These are phyloP conservation scores for Mrakiaceae sp. DNA, from an alignment of 1,284 basidiomycete species.

Conservation along the genomic window DNA sequence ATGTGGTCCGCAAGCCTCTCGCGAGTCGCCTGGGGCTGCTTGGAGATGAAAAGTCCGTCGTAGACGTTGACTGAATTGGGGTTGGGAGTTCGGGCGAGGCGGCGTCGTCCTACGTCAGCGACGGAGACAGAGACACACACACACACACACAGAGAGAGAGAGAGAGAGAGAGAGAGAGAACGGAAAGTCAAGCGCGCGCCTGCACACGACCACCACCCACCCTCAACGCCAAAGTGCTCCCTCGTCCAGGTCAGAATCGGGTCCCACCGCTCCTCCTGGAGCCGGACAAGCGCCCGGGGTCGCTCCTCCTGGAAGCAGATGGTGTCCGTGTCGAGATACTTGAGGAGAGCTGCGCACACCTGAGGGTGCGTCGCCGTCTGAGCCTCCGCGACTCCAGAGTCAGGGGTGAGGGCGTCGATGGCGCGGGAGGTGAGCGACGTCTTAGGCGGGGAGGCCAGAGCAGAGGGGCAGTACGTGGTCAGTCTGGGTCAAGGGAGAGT, in stretches of 20 bases:
- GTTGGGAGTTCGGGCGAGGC: background rate
- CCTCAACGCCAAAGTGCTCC: constrained; percentile 50
- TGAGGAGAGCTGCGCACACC: constrained; percentile 60
- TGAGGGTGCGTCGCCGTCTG: constrained; percentile 42
- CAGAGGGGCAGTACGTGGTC: background rate
- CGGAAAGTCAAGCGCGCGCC: background rate
- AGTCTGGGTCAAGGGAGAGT: too few relatives aligned
- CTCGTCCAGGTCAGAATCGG: constrained; percentile 73
- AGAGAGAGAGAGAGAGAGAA: background rate
- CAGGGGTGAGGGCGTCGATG: constrained; percentile 56
- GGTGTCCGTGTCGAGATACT: constrained; percentile 91
- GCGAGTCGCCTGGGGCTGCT: constrained; percentile 58
- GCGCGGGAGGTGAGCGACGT: constrained; percentile 82
- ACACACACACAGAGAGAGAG: background rate
- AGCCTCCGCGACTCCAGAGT: constrained; percentile 32
- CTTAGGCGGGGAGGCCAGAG: constrained; percentile 34
- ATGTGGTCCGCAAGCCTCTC: constrained; percentile 50
- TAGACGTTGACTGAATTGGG: constrained; percentile 45
- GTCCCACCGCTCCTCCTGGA: constrained; percentile 83
- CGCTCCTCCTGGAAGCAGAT: constrained; percentile 79
- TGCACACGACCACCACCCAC: background rate
- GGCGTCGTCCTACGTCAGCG: background rate
- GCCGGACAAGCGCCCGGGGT: constrained; percentile 59
- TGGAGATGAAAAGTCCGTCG: constrained; percentile 53
- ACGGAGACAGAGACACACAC: background rate